A percentile compares a stretch with the other conserved stretches of the same genome.
Conservation (phyloP, 495 filamentous ascomycete genomes). For the Poronia punctata region DNA sequence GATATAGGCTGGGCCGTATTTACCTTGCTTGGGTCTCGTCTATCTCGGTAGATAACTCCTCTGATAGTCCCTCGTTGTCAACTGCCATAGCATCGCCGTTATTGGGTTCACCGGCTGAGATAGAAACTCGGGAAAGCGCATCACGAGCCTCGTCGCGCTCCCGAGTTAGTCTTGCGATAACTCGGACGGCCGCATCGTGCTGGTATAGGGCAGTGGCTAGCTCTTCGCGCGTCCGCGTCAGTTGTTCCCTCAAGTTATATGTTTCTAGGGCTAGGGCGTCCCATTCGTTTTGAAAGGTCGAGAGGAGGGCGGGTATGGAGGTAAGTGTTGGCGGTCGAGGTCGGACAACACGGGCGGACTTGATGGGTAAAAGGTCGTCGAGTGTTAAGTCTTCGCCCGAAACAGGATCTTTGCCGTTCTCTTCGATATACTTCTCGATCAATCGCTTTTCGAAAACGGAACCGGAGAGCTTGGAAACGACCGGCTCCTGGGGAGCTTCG, state of each 20-base stretch:
- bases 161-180: conserved; percentile 79
- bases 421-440: conserved; percentile 88
- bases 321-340: conserved; percentile 92
- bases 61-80: conserved; percentile 66
- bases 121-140: conserved; percentile 78
- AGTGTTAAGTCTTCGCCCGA: conserved; percentile 80
- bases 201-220: conserved; percentile 90
- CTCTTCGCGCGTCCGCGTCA: conserved; percentile 86
- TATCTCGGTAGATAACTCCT: conserved; percentile 63
- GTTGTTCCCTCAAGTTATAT: conserved; percentile 78
- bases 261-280: conserved; percentile 87
- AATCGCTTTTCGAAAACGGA: conserved; percentile 90
- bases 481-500: conserved; percentile 91
- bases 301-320: conserved; percentile 92
- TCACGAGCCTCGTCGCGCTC: conserved; percentile 91
- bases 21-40: conserved; percentile 73
- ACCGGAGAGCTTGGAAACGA: conserved; percentile 77
- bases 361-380: conserved; percentile 83
- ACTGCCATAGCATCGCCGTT: conserved; percentile 87
- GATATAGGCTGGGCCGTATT: conserved; percentile 19
- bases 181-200: conserved; percentile 88
- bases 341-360: conserved; percentile 70
- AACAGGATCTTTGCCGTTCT: conserved; percentile 90
- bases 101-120: conserved; percentile 49
- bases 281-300: conserved; percentile 98